Base-by-base conservation (phyloP, 192 early-diverging fungal genomes). In the Coemansia sp. region DNA sequence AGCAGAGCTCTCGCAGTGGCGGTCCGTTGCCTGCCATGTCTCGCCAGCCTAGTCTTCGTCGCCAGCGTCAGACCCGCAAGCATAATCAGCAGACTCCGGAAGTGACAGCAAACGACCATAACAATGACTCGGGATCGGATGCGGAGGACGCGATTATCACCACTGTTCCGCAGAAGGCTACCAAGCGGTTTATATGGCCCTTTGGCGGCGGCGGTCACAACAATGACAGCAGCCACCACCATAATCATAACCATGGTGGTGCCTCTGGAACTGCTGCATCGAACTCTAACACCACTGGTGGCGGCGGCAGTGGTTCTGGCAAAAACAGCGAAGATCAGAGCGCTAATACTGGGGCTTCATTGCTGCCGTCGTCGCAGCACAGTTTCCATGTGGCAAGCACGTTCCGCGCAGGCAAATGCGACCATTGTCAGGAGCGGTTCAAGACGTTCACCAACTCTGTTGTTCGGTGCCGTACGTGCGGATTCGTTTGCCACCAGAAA, bases 141-240 rank as follows among this genome's bases (percentile, higher is more conserved):
- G 71, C 62, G 39, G 79, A 83, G n/a, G 80, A 78, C 60, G 76
- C 72, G 1, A 83, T 83, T 41, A 83, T 78, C 32, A 74, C 80
- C 0, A 75, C 73, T 0, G 72, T 78, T 9, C 80, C 80, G 40
- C 75, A 83, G 46, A 77, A 77, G 64, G 80, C 76, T 7, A 77
- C 74, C 26, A 83, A 83, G 69, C 80, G 80, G 40, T 83, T 83
- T 21, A 74, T 78, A 22, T 83, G 80, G 80, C 80, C 76, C 5
- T 78, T 83, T 56, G 40, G 55, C 46, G 51, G 63, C 32, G 36
- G 71, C 26, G 26, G 26, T 3, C 0, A 3, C 3, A 0, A 26
- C 26, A 26, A 26, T 3, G 3, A 26, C 3, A 3, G 3, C 26
- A 26, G 26, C 26, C 0, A 3, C 26, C 26, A 26, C 66, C 51